Evolutionary conservation across 257 asterid genomes (phyloP).

Genomic region (Phtheirospermum japonicum): DNA sequence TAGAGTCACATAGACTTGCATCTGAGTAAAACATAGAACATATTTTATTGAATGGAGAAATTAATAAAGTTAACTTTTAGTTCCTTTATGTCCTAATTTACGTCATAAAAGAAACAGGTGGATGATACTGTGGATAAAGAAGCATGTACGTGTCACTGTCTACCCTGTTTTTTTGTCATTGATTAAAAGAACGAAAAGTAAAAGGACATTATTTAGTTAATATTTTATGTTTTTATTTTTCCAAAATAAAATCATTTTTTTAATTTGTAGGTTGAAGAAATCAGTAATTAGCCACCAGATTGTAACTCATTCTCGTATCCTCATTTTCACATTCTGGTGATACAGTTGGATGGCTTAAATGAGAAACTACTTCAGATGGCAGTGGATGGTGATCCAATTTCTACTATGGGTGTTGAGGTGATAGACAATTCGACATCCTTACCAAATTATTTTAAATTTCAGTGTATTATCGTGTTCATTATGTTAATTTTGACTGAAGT

Average conservation of each 20-base stretch:
- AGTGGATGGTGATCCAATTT: conserved; percentile 29
- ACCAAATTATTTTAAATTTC: conserved; percentile 10
- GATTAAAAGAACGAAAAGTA: not conserved
- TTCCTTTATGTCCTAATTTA: not conserved
- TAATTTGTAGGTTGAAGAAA: not conserved
- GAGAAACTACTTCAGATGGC: conserved; percentile 60
- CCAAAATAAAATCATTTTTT: not conserved
- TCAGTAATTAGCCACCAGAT: not conserved
- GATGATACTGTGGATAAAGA: not conserved
- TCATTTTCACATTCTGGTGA: conserved; percentile 29
- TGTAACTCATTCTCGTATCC: conserved; percentile 13
- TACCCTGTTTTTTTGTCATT: not conserved
- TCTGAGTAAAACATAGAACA: not conserved
- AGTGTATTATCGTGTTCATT: conserved; percentile 5
- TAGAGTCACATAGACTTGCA: not conserved
- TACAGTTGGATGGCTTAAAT: conserved; percentile 82
- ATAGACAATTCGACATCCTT: not conserved
- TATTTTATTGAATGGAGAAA: conserved; percentile 12
- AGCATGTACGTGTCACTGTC: not conserved
- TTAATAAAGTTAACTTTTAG: not conserved
- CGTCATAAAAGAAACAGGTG: not conserved
- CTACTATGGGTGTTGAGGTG: conserved; percentile 34
- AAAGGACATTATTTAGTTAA: not conserved
- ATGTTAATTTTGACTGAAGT: conserved; percentile 23
- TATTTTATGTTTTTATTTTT: not conserved